phyloP scores from a whole-genome alignment of 805 yeast species.

The Metschnikowia santaceciliae region DNA sequence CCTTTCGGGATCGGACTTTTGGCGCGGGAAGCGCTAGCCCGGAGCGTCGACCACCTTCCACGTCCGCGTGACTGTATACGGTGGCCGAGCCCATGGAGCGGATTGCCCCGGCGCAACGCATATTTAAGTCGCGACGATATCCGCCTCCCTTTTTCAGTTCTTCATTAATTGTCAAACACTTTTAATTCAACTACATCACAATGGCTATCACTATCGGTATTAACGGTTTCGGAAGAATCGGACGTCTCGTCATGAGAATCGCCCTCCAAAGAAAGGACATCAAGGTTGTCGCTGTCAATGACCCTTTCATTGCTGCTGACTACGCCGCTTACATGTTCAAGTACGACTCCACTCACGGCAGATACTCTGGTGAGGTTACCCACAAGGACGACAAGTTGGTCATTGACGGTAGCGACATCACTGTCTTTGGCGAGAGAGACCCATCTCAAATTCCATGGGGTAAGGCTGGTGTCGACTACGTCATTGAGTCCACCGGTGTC shows the following conservation, averaged over 20 bases:
- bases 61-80: slow-evolving; percentile 4
- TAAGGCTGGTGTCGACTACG: slow-evolving; percentile 72
- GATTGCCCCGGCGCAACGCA: slow-evolving; percentile 17
- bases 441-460: slow-evolving; percentile 91
- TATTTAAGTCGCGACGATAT: slow-evolving; percentile 7
- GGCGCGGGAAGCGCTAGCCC: slow-evolving; percentile 12
- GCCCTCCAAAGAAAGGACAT: slow-evolving; percentile 72
- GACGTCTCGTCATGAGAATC: slow-evolving; percentile 83
- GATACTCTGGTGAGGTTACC: slow-evolving; percentile 70
- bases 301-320: slow-evolving; percentile 85
- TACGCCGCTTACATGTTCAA: slow-evolving; percentile 95
- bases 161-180: slow-evolving; percentile 7
- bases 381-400: slow-evolving; percentile 54
- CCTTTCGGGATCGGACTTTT: slow-evolving; percentile 6
- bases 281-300: slow-evolving; percentile 83
- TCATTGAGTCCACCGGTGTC: slow-evolving; percentile 92
- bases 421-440: slow-evolving; percentile 76
- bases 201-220: slow-evolving; percentile 77
- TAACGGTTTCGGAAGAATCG: slow-evolving; percentile 94
- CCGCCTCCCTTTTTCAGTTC: not conserved
- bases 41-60: slow-evolving; percentile 8
- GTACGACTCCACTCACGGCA: slow-evolving; percentile 92
- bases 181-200: slow-evolving; percentile 16
- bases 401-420: slow-evolving; percentile 65
- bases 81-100: slow-evolving; percentile 15